Evolutionary conservation across 176 grass and related monocot genomes (phyloP).

Genomic region (Poa pratensis): DNA sequence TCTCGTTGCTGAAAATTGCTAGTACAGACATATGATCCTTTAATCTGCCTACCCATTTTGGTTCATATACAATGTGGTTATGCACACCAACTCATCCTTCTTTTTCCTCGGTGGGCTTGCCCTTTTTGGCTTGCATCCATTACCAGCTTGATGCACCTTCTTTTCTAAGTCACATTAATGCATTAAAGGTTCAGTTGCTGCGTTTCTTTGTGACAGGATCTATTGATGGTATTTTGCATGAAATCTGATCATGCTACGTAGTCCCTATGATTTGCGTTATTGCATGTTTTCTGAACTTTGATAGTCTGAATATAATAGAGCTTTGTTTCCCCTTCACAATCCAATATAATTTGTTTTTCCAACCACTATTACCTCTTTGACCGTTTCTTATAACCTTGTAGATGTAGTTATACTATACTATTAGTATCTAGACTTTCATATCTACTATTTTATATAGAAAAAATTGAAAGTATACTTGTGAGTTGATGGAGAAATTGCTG

Average conservation of each 20-base stretch:
- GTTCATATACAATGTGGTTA: constrained; percentile 21
- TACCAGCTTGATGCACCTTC: constrained; percentile 10
- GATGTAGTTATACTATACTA: neutral
- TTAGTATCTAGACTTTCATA: constrained; percentile 1
- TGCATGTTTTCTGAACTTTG: constrained; percentile 17
- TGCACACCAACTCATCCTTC: neutral
- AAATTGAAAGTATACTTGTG: neutral
- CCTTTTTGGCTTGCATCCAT: neutral
- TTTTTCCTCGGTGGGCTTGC: neutral
- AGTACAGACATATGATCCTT: neutral
- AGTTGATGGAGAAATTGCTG: neutral
- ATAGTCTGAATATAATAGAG: neutral
- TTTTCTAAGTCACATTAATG: neutral
- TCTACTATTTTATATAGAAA: neutral
- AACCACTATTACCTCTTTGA: neutral
- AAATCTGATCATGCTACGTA: neutral
- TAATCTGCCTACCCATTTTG: neutral
- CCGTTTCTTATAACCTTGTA: constrained; percentile 10
- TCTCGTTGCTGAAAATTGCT: neutral
- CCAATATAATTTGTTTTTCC: constrained; percentile 10
- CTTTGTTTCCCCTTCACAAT: constrained; percentile 11
- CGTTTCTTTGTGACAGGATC: neutral
- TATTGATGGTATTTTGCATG: constrained; percentile 24
- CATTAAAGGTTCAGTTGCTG: constrained; percentile 20
- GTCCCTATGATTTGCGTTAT: constrained; percentile 16